Conservation (phyloP, 2,329 filamentous ascomycete species). For the Ilyonectria mors-panacis region DNA sequence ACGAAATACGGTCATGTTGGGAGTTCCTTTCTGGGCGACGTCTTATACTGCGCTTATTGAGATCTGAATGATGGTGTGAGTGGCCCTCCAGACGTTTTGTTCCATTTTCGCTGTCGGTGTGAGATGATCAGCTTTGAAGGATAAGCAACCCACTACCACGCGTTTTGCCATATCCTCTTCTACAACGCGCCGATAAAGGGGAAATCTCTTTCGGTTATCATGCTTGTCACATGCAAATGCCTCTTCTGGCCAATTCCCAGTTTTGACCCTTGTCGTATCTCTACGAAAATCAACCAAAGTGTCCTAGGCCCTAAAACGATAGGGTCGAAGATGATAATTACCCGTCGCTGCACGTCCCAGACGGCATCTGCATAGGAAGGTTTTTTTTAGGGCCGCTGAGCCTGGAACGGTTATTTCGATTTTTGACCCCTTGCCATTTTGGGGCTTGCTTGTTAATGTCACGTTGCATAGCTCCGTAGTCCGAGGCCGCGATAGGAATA, state of each 20-base stretch:
- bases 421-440: neutral
- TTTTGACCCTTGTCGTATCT: neutral
- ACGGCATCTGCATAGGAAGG: neutral
- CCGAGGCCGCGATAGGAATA: neutral
- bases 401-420: neutral
- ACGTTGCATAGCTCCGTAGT: neutral
- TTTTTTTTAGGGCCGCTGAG: neutral
- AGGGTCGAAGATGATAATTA: neutral
- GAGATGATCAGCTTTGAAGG: neutral
- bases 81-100: neutral
- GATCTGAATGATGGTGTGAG: neutral
- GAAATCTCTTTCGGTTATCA: neutral
- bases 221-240: neutral
- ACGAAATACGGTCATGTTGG: neutral
- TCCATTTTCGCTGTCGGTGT: neutral
- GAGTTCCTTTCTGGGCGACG: neutral
- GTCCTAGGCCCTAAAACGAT: slow-evolving; percentile 1
- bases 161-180: neutral
- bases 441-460: neutral
- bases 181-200: neutral
- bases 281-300: neutral
- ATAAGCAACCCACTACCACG: neutral
- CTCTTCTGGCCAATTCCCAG: neutral
- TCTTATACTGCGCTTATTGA: neutral
- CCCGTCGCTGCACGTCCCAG: neutral